phyloP scores from a whole-genome alignment of 202 grass and related monocot species.

The Elaeis oleifera region DNA sequence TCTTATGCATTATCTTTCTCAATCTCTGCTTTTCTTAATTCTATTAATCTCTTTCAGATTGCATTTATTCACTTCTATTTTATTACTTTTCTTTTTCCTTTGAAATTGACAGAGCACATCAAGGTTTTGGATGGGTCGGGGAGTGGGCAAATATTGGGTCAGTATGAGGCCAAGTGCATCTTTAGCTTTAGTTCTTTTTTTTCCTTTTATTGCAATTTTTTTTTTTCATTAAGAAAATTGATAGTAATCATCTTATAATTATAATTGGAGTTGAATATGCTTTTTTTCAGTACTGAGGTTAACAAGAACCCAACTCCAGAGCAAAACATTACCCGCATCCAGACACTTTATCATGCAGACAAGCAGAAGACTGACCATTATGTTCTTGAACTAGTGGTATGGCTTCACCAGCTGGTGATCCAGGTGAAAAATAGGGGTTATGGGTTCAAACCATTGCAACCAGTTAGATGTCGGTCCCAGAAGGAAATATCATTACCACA shows the following conservation, averaged over 20 bases:
- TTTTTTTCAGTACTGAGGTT: constrained; percentile 50
- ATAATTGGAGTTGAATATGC: constrained; percentile 13
- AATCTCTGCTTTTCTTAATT: background rate
- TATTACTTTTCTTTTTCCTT: constrained; percentile 6
- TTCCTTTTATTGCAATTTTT: background rate
- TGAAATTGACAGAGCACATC: constrained; percentile 64
- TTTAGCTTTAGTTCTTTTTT: background rate
- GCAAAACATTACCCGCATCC: constrained; percentile 39
- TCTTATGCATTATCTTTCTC: constrained; percentile 7
- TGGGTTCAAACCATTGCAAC: constrained; percentile 37
- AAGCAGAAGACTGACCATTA: constrained; percentile 59
- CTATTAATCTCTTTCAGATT: background rate
- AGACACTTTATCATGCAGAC: constrained; percentile 80
- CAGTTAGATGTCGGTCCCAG: constrained; percentile 19
- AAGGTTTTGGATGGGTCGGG: constrained; percentile 97
- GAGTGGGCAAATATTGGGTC: constrained; percentile 93
- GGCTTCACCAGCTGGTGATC: constrained; percentile 66
- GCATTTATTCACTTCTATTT: background rate
- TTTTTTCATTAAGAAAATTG: too few relatives aligned
- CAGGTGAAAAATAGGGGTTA: constrained; percentile 83
- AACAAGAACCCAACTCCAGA: constrained; percentile 54
- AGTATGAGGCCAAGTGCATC: constrained; percentile 26
- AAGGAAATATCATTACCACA: background rate
- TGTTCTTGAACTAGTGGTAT: constrained; percentile 72
- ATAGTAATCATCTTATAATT: too few relatives aligned